Conservation (phyloP, 2,329 filamentous ascomycete species). For the Elsinoe australis region DNA sequence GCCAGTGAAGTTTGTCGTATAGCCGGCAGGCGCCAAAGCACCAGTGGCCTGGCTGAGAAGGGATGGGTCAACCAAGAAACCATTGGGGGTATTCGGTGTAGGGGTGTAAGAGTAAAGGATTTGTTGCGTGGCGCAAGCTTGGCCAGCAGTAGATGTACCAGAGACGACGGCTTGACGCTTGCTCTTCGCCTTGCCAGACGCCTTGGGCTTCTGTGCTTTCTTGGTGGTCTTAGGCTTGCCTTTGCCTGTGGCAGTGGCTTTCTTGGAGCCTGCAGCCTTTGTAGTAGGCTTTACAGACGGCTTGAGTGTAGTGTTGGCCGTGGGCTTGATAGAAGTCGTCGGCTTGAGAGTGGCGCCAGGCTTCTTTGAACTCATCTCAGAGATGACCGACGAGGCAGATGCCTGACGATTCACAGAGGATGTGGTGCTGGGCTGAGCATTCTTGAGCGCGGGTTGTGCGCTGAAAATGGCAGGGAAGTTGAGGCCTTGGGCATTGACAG, state of each 20-base stretch:
- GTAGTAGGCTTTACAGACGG: slow-evolving; percentile 1
- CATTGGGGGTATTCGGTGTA: slow-evolving; percentile 18
- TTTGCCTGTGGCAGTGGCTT: slow-evolving; percentile 5
- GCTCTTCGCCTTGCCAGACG: not conserved
- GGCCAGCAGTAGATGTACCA: not conserved
- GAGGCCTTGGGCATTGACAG: slow-evolving; percentile 11
- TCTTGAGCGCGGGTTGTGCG: slow-evolving; percentile 2
- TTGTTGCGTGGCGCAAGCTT: slow-evolving; percentile 1
- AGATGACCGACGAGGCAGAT: slow-evolving; percentile 9
- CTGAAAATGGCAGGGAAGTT: slow-evolving; percentile 16
- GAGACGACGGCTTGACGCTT: slow-evolving; percentile 7
- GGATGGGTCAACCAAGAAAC: slow-evolving; percentile 18
- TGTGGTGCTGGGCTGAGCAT: slow-evolving; percentile 4
- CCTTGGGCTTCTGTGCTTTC: slow-evolving; percentile 1
- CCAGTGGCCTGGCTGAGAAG: slow-evolving; percentile 15
- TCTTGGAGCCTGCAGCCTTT: too few relatives aligned
- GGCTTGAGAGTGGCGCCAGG: not conserved
- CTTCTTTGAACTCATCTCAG: slow-evolving; percentile 1
- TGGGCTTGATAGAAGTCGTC: too few relatives aligned
- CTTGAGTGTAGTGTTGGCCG: not conserved
- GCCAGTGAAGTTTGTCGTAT: slow-evolving; percentile 19
- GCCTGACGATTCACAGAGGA: not conserved
- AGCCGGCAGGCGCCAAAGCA: slow-evolving; percentile 18
- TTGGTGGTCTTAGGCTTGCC: slow-evolving; percentile 1
- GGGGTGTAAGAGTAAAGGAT: slow-evolving; percentile 15